Evolutionary conservation across 352 stramenopile species (phyloP).

Genomic region (Thraustotheca clavata): DNA sequence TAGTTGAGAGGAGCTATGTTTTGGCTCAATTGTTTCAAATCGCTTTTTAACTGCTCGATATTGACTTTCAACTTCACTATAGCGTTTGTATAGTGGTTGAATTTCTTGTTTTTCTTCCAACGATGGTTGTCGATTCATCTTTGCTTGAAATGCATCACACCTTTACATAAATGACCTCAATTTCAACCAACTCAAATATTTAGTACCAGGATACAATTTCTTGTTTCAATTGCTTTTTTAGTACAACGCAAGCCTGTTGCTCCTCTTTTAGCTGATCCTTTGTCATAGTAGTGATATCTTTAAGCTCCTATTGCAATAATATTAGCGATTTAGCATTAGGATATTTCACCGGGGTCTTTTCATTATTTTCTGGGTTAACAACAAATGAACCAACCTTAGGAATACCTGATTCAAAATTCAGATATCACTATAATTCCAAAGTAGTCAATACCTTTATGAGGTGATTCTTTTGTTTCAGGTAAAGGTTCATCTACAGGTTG

Average conservation of each 20-base stretch:
- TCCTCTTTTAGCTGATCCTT: conserved; percentile 19
- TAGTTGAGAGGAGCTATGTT: neutral
- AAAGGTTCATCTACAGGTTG: neutral
- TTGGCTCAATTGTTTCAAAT: neutral
- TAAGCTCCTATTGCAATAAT: neutral
- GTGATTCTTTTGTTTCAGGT: neutral
- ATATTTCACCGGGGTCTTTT: neutral
- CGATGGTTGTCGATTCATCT: conserved; percentile 5
- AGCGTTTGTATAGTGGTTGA: conserved; percentile 19
- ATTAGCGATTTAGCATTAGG: neutral
- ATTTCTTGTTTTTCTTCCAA: conserved; percentile 19
- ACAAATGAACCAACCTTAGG: conserved; percentile 17
- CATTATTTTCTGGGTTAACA: conserved; percentile 5
- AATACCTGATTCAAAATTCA: neutral
- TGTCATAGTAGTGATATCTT: conserved; percentile 1
- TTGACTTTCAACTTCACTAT: conserved; percentile 18
- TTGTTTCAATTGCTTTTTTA: conserved; percentile 19
- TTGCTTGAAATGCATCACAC: conserved; percentile 17
- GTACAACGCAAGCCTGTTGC: neutral
- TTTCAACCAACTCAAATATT: neutral
- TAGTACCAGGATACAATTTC: conserved; percentile 18
- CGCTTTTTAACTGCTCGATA: conserved; percentile 3
- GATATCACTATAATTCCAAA: too few relatives aligned
- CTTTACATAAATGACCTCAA: neutral
- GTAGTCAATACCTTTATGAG: too few relatives aligned